These are phyloP conservation scores for Didymella pinodella DNA, from an alignment of 2,329 filamentous ascomycete species.

Conservation along the genomic window DNA sequence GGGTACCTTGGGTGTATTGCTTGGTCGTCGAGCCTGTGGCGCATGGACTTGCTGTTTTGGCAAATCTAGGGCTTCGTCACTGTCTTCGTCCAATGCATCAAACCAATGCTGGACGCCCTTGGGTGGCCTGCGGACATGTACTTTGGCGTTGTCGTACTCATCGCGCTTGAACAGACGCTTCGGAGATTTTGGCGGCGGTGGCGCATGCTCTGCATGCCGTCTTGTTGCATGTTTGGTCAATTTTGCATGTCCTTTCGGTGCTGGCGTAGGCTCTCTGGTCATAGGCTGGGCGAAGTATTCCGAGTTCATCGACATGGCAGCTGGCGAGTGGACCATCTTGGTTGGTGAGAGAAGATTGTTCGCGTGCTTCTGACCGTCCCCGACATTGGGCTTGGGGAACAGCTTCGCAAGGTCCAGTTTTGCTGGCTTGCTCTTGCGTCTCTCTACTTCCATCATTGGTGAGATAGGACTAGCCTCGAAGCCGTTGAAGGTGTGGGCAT, in stretches of 20 bases:
- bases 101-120: slow-evolving; percentile 62
- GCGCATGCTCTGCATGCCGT: slow-evolving; percentile 27
- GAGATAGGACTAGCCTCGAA: slow-evolving; percentile 33
- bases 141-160: slow-evolving; percentile 56
- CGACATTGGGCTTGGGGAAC: slow-evolving; percentile 49
- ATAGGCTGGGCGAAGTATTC: slow-evolving; percentile 48
- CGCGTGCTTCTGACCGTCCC: slow-evolving; percentile 26
- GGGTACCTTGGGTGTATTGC: slow-evolving; percentile 21
- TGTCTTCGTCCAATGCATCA: slow-evolving; percentile 55
- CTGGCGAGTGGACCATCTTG: slow-evolving; percentile 53
- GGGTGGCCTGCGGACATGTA: slow-evolving; percentile 57
- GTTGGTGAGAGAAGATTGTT: slow-evolving; percentile 48
- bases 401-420: slow-evolving; percentile 54
- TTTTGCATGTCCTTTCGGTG: slow-evolving; percentile 26
- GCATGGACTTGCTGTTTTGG: slow-evolving; percentile 23
- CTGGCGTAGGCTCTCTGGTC: slow-evolving; percentile 43
- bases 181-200: slow-evolving; percentile 32
- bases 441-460: slow-evolving; percentile 31
- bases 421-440: slow-evolving; percentile 48
- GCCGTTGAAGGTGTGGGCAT: slow-evolving; percentile 22
- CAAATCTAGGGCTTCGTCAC: slow-evolving; percentile 43
- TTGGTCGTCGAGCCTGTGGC: slow-evolving; percentile 23
- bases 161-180: slow-evolving; percentile 46
- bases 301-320: slow-evolving; percentile 49
- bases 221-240: slow-evolving; percentile 37